phyloP scores from a whole-genome alignment of 1,139 yeast species.

The Pichia sp. region DNA sequence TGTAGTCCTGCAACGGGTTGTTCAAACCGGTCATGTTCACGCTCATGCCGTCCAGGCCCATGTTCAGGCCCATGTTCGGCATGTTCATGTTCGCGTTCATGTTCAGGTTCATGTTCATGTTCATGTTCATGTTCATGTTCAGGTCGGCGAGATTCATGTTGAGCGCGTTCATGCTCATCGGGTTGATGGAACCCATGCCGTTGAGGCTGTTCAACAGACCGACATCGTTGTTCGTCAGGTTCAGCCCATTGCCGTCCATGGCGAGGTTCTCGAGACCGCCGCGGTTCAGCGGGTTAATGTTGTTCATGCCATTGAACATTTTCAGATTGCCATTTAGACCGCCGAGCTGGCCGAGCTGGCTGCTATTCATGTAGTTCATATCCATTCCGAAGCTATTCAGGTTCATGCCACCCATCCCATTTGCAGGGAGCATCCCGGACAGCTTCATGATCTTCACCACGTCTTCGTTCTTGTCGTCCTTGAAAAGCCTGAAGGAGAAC shows the following conservation, averaged over 20 bases:
- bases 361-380: not conserved
- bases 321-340: not conserved
- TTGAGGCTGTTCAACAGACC: not conserved
- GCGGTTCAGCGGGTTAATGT: not conserved
- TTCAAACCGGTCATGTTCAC: not conserved
- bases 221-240: slow-evolving; percentile 6
- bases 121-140: not conserved
- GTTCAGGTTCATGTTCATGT: slow-evolving; percentile 1
- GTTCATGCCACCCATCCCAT: not conserved
- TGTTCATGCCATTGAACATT: not conserved
- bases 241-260: not conserved
- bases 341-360: not conserved
- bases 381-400: not conserved
- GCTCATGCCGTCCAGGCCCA: slow-evolving; percentile 3
- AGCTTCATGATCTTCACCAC: slow-evolving; percentile 23
- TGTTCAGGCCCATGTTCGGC: not conserved
- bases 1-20: not conserved
- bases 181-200: not conserved
- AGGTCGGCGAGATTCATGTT: not conserved
- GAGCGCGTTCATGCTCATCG: not conserved
- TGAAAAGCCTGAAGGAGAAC: slow-evolving; percentile 42
- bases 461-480: slow-evolving; percentile 43
- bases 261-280: not conserved
- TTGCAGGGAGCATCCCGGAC: not conserved
- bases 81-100: not conserved